A percentile compares a stretch with the other conserved stretches of the same genome.
These are phyloP conservation scores for Vanrija sp. DNA, from an alignment of 1,284 basidiomycete genomes.

Conservation along the genomic window DNA sequence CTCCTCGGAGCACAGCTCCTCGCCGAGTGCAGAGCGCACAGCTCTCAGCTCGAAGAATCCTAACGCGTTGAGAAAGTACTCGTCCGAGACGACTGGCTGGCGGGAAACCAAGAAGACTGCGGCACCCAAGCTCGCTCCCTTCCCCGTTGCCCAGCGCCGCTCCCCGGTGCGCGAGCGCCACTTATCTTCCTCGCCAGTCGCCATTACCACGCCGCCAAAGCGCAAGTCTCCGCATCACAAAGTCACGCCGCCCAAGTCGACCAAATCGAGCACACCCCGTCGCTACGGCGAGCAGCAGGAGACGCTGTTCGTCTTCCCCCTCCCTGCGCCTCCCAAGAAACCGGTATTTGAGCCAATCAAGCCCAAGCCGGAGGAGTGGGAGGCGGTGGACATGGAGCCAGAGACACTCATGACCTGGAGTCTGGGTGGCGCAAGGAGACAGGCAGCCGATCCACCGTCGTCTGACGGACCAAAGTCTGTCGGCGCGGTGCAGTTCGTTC, in stretches of 20 bases:
- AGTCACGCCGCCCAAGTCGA: conserved; percentile 25
- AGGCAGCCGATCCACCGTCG: not conserved
- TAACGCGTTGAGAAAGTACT: not conserved
- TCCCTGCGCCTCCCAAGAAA: conserved; percentile 17
- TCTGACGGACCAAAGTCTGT: not conserved
- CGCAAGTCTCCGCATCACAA: conserved; percentile 16
- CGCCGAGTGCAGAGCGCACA: conserved; percentile 2
- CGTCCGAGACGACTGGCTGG: not conserved
- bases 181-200: not conserved
- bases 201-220: conserved; percentile 6
- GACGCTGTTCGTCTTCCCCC: conserved; percentile 24
- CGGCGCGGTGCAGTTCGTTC: too few species aligned
- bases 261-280: conserved; percentile 7
- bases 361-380: conserved; percentile 12
- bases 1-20: conserved; percentile 9
- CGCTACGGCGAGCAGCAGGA: conserved; percentile 10
- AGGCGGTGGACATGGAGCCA: conserved; percentile 33
- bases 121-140: not conserved
- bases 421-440: conserved; percentile 10
- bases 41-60: not conserved
- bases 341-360: conserved; percentile 14
- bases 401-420: conserved; percentile 43
- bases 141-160: not conserved
- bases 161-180: too few species aligned
- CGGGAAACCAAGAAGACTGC: not conserved